Percentiles rank a stretch among this genome's conserved stretches.
Conservation (phyloP, 2,329 filamentous ascomycete species). For the Phialophora verrucosa region DNA sequence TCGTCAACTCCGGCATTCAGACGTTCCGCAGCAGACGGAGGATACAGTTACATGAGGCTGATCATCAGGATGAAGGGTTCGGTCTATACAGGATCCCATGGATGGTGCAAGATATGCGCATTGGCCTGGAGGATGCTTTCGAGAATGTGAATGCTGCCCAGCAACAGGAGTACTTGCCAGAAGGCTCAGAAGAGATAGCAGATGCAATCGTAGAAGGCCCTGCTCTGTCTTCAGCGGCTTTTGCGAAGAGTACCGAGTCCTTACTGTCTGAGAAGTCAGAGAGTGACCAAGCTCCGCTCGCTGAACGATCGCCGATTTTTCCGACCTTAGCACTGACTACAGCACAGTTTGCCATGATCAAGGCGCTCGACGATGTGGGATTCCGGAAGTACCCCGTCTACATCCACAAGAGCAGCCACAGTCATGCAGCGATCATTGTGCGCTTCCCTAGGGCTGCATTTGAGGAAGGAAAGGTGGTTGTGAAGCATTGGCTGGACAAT, state of each 20-base stretch:
- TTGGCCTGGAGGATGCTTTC: constrained; percentile 77
- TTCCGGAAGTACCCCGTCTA: constrained; percentile 63
- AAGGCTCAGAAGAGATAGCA: constrained; percentile 59
- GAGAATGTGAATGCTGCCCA: constrained; percentile 73
- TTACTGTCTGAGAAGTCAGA: constrained; percentile 42
- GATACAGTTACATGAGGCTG: constrained; percentile 76
- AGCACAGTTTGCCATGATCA: constrained; percentile 84
- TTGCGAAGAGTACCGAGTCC: constrained; percentile 26
- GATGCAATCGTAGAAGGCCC: constrained; percentile 21
- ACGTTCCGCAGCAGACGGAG: constrained; percentile 74
- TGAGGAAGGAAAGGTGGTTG: constrained; percentile 76
- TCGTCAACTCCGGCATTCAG: constrained; percentile 78
- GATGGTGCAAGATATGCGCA: constrained; percentile 75
- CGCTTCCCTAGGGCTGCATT: constrained; percentile 71
- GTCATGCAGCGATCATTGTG: constrained; percentile 89
- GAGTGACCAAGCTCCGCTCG: constrained; percentile 30
- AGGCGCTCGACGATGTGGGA: constrained; percentile 69
- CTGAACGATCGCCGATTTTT: constrained; percentile 50
- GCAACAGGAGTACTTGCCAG: constrained; percentile 71
- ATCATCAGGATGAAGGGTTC: constrained; percentile 69
- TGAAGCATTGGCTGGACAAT: constrained; percentile 78
- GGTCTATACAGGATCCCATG: constrained; percentile 76
- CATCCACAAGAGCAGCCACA: constrained; percentile 71
- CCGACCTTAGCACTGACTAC: constrained; percentile 78
- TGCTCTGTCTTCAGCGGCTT: constrained; percentile 16